Base-by-base conservation (phyloP, 2,329 filamentous ascomycete genomes). In the Nannizziopsis barbatae region DNA sequence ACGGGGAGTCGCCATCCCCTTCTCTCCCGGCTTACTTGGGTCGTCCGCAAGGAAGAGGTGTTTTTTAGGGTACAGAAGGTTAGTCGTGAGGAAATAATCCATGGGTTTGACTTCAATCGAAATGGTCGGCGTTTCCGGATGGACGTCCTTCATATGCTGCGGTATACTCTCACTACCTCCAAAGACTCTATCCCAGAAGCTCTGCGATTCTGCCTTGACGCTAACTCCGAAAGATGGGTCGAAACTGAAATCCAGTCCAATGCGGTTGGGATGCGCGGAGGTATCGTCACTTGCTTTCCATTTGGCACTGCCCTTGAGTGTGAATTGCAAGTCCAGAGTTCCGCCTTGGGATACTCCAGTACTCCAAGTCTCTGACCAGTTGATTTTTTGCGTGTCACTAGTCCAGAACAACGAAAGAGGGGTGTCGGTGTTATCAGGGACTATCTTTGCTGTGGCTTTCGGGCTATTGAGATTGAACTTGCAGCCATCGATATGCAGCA, bases 21-120 rank as follows among this genome's bases (percentile, higher is more conserved):
- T 32, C 12, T 31, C 40, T 7, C 7, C 7, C 22, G 7, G 4
- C 22, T 7, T 27, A 27, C 22, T 27, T 7, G 40, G 40, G 22
- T 15, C 31, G 40, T 32, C 17, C 20, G 40, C 20, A 9, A 31
- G 20, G 40, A 42, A 42, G 31, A 27, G 14, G 9, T 20, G 30
- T 14, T 42, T 31, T 10, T 27, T 27, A 42, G 40, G 40, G 10
- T 31, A 42, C 30, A 42, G 12, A 2, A 42, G 27, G 22, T 42
- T 42, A 12, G 40, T 42, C 20, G 40, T 42, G 6, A 42, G 14
- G 22, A 42, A 42, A 17, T 42, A 42, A 32, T 42, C 40, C 40
- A 42, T 42, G 9, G 40, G 31, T 3, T 32, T 32, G 20, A 42
- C n/a, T 6, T 42, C 40, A 12, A 42, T 22, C 5, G 30, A 20